Base-by-base conservation (phyloP, 441 rosid species). In the Brassica balearica region DNA sequence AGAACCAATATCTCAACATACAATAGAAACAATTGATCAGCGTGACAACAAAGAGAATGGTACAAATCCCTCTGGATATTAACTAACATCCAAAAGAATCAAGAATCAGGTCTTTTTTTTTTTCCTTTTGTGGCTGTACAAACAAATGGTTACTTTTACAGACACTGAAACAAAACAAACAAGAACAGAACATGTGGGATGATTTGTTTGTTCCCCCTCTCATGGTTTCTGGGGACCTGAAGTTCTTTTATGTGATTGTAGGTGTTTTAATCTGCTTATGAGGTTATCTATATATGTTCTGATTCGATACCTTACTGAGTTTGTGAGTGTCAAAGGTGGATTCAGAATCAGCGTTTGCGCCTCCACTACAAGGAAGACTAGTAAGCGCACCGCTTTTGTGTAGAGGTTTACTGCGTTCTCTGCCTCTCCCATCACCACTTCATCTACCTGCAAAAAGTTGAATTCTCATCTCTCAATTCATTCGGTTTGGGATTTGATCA, bases 271-370 rank as follows among this genome's bases (percentile, higher is more conserved):
- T 85, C 97, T 83, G 80, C 77, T 85, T 8, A 84, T 85, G 58
- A 94, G 94, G 69, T 77, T 69, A 64, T 87, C 90, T 8, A 92
- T 90, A 80, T 92, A 94, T 20, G 72, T 84, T 20, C 83, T 85
- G 34, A 94, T 92, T 66, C 94, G 84, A 59, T 81, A 82, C 51
- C 88, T 85, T 79, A 88, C 91, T 5, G 93, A 87, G 83, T 89
- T 91, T 66, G 98, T 92, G 80, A 94, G 94, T 41, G 94, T 92
- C 68, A 94, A 88, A 0, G 95, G 94, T 15, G 98, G 98, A 77
- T 89, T 94, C 38, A 91, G 87, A 74, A 88, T 86, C 63, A 92
- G 94, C 1, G 91, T 87, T 5, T 95, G 94, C 10, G 97, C 97
- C 86, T 92, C 98, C 64, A 89, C 90, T 67, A 88, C 76, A 78